Percentiles rank a stretch among this genome's conserved stretches.
These are phyloP conservation scores for Trichoderma afroharzianum DNA, from an alignment of 2,329 filamentous ascomycete genomes.

Conservation along the genomic window DNA sequence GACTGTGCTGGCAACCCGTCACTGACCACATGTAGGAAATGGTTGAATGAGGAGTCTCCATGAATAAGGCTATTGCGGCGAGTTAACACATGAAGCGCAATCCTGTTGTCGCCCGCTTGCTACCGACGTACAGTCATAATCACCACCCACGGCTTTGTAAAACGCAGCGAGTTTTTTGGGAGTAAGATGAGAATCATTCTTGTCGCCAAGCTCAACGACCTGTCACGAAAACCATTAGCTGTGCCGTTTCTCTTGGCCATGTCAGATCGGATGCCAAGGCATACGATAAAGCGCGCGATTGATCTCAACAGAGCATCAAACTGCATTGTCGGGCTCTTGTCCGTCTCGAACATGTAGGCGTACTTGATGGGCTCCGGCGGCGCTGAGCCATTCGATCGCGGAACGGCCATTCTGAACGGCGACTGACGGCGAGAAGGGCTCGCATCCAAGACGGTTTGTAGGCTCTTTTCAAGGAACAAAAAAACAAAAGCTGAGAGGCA, in stretches of 20 bases:
- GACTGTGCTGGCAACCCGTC: slow-evolving; percentile 82
- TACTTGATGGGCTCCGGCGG: slow-evolving; percentile 42
- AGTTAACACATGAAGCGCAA: background rate
- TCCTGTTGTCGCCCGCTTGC: background rate
- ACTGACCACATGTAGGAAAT: slow-evolving; percentile 92
- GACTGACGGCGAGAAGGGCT: background rate
- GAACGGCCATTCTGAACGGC: slow-evolving; percentile 23
- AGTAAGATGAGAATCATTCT: slow-evolving; percentile 50
- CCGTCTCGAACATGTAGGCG: slow-evolving; percentile 63
- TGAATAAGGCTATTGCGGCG: slow-evolving; percentile 60
- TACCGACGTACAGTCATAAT: slow-evolving; percentile 60
- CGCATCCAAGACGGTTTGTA: slow-evolving; percentile 11
- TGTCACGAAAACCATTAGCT: slow-evolving; percentile 31
- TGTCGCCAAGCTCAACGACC: slow-evolving; percentile 58
- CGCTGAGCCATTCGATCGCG: slow-evolving; percentile 22
- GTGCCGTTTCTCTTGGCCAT: background rate
- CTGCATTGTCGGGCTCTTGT: slow-evolving; percentile 64
- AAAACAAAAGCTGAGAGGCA: background rate
- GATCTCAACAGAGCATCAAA: slow-evolving; percentile 66
- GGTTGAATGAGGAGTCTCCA: slow-evolving; percentile 66
- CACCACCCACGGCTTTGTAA: slow-evolving; percentile 69
- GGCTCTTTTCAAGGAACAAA: background rate
- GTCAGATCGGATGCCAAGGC: slow-evolving; percentile 26
- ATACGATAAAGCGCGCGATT: slow-evolving; percentile 68
- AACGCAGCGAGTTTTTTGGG: slow-evolving; percentile 72